phyloP scores from a whole-genome alignment of 1,284 basidiomycete genomes.

The Ustilago nuda region DNA sequence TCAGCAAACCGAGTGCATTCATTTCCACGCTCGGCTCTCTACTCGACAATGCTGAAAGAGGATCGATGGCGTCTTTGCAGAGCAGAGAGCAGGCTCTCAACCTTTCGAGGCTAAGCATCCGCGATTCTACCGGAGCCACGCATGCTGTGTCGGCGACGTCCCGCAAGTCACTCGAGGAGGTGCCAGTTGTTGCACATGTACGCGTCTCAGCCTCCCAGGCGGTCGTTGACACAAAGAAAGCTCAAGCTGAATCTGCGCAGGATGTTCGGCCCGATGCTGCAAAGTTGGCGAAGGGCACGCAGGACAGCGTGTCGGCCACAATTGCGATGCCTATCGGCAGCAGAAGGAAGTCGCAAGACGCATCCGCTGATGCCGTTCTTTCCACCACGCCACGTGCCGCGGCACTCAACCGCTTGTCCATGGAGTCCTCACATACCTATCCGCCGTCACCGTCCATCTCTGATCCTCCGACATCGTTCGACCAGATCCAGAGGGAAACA shows the following conservation, averaged over 20 bases:
- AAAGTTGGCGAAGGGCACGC: not conserved
- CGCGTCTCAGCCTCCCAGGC: not conserved
- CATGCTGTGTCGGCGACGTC: slow-evolving; percentile 4
- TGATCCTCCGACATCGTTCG: slow-evolving; percentile 36
- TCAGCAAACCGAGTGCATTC: slow-evolving; percentile 44
- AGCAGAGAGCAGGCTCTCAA: slow-evolving; percentile 24
- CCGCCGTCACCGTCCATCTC: slow-evolving; percentile 44
- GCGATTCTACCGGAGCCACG: slow-evolving; percentile 37
- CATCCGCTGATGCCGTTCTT: slow-evolving; percentile 13
- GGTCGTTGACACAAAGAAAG: not conserved
- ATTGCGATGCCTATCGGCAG: slow-evolving; percentile 22
- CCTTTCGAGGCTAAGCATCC: slow-evolving; percentile 39
- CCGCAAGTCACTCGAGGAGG: slow-evolving; percentile 37
- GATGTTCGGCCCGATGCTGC: not conserved
- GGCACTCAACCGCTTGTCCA: slow-evolving; percentile 35
- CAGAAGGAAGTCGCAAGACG: slow-evolving; percentile 30
- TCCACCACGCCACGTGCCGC: slow-evolving; percentile 40
- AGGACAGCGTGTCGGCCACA: slow-evolving; percentile 1
- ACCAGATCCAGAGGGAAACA: slow-evolving; percentile 43
- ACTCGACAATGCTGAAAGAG: slow-evolving; percentile 16
- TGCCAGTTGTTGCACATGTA: slow-evolving; percentile 27
- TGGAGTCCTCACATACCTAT: slow-evolving; percentile 41
- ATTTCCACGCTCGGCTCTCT: slow-evolving; percentile 21
- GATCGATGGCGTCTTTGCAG: slow-evolving; percentile 20
- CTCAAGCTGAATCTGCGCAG: not conserved